Percentiles rank a stretch among this genome's conserved stretches.
phyloP scores from a whole-genome alignment of 2,329 filamentous ascomycete species.

The Stagonosporopsis vannaccii region DNA sequence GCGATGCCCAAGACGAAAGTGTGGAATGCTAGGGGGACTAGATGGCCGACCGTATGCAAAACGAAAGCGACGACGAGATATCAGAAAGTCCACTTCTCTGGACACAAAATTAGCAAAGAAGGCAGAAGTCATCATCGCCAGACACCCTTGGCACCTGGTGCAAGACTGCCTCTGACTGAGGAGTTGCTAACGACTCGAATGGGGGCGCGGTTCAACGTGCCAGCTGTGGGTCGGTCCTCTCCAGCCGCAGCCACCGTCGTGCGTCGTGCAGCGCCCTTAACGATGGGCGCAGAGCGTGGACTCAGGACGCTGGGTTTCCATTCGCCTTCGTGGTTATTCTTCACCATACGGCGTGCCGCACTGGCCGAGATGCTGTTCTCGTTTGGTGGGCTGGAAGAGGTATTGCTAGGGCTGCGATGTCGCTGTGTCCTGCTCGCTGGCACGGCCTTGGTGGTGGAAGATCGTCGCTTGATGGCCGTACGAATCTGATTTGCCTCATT shows the following conservation, averaged over 20 bases:
- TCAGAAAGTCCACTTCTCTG: slow-evolving; percentile 12
- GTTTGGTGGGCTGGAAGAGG: slow-evolving; percentile 60
- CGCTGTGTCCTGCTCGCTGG: slow-evolving; percentile 55
- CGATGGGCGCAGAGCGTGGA: slow-evolving; percentile 66
- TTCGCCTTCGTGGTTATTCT: slow-evolving; percentile 64
- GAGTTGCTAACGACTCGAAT: slow-evolving; percentile 43
- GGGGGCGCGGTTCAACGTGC: slow-evolving; percentile 38
- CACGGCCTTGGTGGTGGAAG: slow-evolving; percentile 53
- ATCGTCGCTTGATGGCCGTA: slow-evolving; percentile 63
- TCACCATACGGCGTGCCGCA: slow-evolving; percentile 72
- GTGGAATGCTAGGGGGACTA: slow-evolving; percentile 1
- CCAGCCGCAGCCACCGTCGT: slow-evolving; percentile 46
- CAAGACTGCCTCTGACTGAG: slow-evolving; percentile 42
- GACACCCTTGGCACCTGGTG: slow-evolving; percentile 38
- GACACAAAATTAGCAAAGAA: slow-evolving; percentile 13
- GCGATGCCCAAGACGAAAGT: not conserved
- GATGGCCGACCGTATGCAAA: slow-evolving; percentile 11
- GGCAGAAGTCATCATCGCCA: slow-evolving; percentile 38
- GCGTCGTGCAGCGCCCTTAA: slow-evolving; percentile 57
- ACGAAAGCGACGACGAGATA: slow-evolving; percentile 1
- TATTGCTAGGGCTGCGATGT: slow-evolving; percentile 62
- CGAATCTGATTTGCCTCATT: slow-evolving; percentile 63
- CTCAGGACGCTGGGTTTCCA: slow-evolving; percentile 66
- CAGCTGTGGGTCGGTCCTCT: slow-evolving; percentile 41
- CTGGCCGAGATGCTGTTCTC: slow-evolving; percentile 67